Evolutionary conservation across 208 protist species (phyloP), one percentile per base, ranked within the genome.

Genomic region (Leishmania arabica): DNA sequence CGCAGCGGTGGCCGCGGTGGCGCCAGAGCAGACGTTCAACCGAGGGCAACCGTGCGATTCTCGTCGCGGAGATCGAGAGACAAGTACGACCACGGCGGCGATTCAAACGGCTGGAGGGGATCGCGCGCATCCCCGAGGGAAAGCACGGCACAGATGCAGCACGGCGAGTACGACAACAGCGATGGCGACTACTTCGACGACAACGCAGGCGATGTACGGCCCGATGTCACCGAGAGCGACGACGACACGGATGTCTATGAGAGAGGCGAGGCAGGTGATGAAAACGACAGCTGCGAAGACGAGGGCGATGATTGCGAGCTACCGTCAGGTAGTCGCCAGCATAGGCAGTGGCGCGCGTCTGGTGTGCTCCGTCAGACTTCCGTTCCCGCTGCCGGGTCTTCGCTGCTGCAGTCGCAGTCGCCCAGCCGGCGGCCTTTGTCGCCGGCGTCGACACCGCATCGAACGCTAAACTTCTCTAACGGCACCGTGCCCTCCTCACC

Each of bases 381-480:
- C n/a, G 27, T 47, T 24, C 40, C 66, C 9, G 7, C 66, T 71
- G 8, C 40, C 5, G 40, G 7, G 4, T 49, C 66, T 24, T n/a
- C 40, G 31, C 21, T 9, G 27, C 66, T 42, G 37, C 21, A 6
- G 7, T 45, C 40, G 4, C 66, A 47, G 66, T 8, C 66, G 40
- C 37, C 66, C 27, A 17, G 21, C 0, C 56, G 15, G 53, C 78
- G 34, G 15, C 15, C 37, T 40, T 13, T 40, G 11, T 53, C 79
- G 3, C 21, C 70, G 74, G 19, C 60, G 51, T 68, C 72, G 27
- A 82, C 83, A 24, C 83, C 83, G 13, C 45, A 82, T 45, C 82
- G 82, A 73, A 79, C 71, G 11, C 62, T 79, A 9, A n/a, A 82
- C 64, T 66, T 81, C 45, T 70, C 77, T n/a, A 64, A 45, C 53